These are phyloP conservation scores for Cucurbita argyrosperma DNA, from an alignment of 306 rosid species.

Conservation along the genomic window DNA sequence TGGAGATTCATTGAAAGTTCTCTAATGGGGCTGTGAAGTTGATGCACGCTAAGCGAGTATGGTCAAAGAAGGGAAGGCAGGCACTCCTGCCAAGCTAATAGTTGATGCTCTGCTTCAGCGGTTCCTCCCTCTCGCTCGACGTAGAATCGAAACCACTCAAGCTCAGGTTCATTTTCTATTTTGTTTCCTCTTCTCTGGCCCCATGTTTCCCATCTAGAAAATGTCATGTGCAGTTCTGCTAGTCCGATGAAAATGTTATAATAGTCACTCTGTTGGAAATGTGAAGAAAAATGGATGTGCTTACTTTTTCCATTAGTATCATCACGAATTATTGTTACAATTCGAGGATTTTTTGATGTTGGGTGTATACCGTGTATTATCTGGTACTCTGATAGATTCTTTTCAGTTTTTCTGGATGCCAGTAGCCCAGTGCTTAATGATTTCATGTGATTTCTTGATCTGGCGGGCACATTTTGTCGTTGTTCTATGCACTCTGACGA, in stretches of 20 bases:
- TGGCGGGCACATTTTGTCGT: not conserved
- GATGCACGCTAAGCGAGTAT: slow-evolving; percentile 1
- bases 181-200: not conserved
- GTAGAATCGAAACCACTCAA: slow-evolving; percentile 98
- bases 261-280: not conserved
- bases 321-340: not conserved
- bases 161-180: slow-evolving; percentile 47
- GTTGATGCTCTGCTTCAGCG: slow-evolving; percentile 98
- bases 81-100: slow-evolving; percentile 91
- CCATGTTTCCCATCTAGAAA: not conserved
- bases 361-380: not conserved
- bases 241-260: not conserved
- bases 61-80: slow-evolving; percentile 59
- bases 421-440: not conserved
- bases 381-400: not conserved
- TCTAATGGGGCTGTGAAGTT: not conserved
- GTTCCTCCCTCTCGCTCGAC: slow-evolving; percentile 95
- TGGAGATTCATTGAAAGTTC: not conserved
- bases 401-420: not conserved
- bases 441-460: not conserved
- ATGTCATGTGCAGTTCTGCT: not conserved
- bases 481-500: not conserved
- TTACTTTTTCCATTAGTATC: not conserved
- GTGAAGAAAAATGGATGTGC: not conserved
- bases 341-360: not conserved